Evolutionary conservation across 805 yeast species (phyloP), one percentile per base, ranked within the genome.

Genomic region (Cyberlindnera subsufficiens): DNA sequence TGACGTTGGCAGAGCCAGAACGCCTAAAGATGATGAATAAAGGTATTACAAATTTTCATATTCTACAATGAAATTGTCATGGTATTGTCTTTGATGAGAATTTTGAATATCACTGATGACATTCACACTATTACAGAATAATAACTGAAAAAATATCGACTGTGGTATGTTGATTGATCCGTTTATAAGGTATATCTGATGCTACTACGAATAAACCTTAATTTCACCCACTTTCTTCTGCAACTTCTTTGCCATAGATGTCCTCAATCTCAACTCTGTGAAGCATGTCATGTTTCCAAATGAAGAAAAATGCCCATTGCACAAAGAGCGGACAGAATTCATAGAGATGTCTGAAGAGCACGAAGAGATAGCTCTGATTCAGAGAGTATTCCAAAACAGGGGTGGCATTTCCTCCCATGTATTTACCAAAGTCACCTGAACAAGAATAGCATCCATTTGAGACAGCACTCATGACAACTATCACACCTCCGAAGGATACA

Each of bases 1-100:
- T 88, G 99, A 99, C 51, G 98, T 99, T 4, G 93, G 93, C 64
- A 98, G 98, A 0, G 99, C 99, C 4, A 99, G 99, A 46, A 93
- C 93, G 64, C 90, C 98, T 0, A 93, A 82, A 95, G 81, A 52
- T 78, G 35, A 50, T 75, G 31, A 65, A 66, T 5, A 53, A 54
- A 13, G 74, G 74, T 13, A 53, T 66, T 6, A 54, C 44, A 9
- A 66, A 64, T 43, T 42, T 42, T 2, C 46, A 42, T n/a, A 27
- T 52, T 67, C 10, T 72, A 71, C 48, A 67, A 68, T 44, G 78
- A 71, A 47, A 53, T 57, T 18, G 69, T 77, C 33, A 73, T 73
- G 54, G 64, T 64, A 44, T 65, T 66, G 41, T 82, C 80, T 0
- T 59, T 86, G 46, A 53, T 52, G n/a, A 77, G 72, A 47, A 68